Evolutionary conservation across 164 flowering plant genomes (phyloP).

Genomic region (Annona squamosa): DNA sequence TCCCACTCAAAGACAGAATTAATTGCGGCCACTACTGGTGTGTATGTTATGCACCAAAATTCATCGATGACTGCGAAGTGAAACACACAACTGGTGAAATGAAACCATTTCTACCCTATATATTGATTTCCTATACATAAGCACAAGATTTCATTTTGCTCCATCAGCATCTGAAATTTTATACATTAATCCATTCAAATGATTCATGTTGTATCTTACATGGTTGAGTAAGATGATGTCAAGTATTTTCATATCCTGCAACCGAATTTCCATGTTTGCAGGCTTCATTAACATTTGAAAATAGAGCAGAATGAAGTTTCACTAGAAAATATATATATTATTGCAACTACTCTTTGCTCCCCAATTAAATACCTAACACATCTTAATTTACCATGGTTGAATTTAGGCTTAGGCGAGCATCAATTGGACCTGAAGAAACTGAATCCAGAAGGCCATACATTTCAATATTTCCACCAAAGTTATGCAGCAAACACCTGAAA

Average conservation of each 20-base stretch:
- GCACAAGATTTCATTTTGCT: background rate
- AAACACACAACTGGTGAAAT: background rate
- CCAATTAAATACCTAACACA: background rate
- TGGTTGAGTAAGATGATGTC: background rate
- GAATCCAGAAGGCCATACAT: slow-evolving; percentile 90
- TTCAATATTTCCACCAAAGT: slow-evolving; percentile 96
- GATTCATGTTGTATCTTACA: background rate
- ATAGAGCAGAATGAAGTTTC: background rate
- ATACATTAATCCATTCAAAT: background rate
- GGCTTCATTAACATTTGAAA: background rate
- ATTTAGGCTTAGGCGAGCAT: slow-evolving; percentile 77
- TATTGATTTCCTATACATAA: background rate
- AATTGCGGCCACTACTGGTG: background rate
- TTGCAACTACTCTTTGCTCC: background rate
- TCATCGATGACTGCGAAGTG: background rate
- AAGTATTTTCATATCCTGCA: background rate
- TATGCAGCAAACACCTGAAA: slow-evolving; percentile 91
- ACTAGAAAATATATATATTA: background rate
- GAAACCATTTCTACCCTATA: background rate
- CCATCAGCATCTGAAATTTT: too few species aligned
- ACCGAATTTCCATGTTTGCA: background rate
- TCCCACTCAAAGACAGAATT: too few species aligned
- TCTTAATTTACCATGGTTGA: slow-evolving; percentile 73
- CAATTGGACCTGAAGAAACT: slow-evolving; percentile 84
- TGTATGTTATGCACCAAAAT: background rate